Base-by-base conservation (phyloP, 441 rosid species). In the Kokia cookei region DNA sequence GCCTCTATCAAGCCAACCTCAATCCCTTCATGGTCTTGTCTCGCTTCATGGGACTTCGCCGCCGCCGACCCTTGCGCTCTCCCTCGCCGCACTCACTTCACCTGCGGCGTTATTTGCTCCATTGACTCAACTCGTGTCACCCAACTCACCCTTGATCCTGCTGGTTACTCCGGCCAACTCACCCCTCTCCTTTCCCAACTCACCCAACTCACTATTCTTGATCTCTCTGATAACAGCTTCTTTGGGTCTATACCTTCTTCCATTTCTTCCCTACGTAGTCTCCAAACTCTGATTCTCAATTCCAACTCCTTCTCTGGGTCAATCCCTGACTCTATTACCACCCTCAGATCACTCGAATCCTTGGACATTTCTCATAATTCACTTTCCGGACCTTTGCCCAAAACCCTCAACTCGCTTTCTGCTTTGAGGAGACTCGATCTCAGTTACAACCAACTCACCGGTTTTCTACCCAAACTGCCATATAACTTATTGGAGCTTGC, bases 31-130 rank as follows among this genome's bases (percentile, higher is more conserved):
- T 94, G 91, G 91, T 92, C 97, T 3, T 94, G 97, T 65, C 85
- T 94, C 2, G 93, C 89, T 58, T 84, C 93, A 12, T 94, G 97
- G 97, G 91, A 92, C 85, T 92, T 94, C 82, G 24, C 86, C 80
- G 40, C 90, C 60, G 96, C 90, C 64, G 97, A 92, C 82, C 98
- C 98, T 10, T 92, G 98, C 42, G 81, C 90, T 53, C 17, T 75
- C 63, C 97, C 98, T 37, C 97, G 90, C 84, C 88, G 94, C 45
- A 86, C 87, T 59, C 91, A 84, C 79, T 93, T 93, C 90, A 84
- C 66, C 72, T 93, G 98, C 51, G 94, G 91, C 72, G 19, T 93
- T 74, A 82, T 85, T 63, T 92, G 98, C 81, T 87, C 93, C 2
- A 9, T 87, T 26, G 93, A 88, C 85, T 83, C 93, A 4, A 78